Conservation (phyloP, 805 yeast genomes). For the Ogataea nitratoaversa region DNA sequence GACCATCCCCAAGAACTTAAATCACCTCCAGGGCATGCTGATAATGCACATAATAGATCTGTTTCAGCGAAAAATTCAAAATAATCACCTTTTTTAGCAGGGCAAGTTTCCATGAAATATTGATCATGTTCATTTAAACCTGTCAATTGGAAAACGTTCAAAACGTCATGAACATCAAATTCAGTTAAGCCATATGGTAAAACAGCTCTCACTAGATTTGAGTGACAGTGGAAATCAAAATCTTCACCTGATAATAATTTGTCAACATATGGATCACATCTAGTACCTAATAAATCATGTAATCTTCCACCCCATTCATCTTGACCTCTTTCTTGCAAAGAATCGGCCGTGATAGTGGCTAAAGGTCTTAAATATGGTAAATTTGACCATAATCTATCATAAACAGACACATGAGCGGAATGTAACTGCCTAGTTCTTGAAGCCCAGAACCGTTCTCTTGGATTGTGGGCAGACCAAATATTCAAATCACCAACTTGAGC, state of each 20-base stretch:
- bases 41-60: conserved; percentile 58
- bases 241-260: conserved; percentile 60
- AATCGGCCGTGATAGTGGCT: conserved; percentile 60
- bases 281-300: conserved; percentile 63
- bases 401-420: conserved; percentile 56
- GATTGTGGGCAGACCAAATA: conserved; percentile 58
- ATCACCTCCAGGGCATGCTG: conserved; percentile 72
- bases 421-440: conserved; percentile 64
- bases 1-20: conserved; percentile 71
- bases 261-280: conserved; percentile 70
- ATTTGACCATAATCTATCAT: conserved; percentile 62
- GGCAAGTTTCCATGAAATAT: conserved; percentile 68
- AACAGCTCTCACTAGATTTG: conserved; percentile 57
- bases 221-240: conserved; percentile 64
- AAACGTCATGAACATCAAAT: conserved; percentile 63
- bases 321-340: conserved; percentile 49
- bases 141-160: conserved; percentile 66
- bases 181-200: conserved; percentile 59
- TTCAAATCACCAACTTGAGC: conserved; percentile 71
- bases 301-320: conserved; percentile 65
- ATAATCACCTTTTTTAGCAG: conserved; percentile 54
- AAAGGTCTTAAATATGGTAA: conserved; percentile 63
- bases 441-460: conserved; percentile 66
- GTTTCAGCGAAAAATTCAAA: conserved; percentile 67
- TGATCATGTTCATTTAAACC: conserved; percentile 63